Percentiles rank a stretch among this genome's conserved stretches.
These are phyloP conservation scores for Alternaria sp. DNA, from an alignment of 2,329 filamentous ascomycete genomes.

Conservation along the genomic window DNA sequence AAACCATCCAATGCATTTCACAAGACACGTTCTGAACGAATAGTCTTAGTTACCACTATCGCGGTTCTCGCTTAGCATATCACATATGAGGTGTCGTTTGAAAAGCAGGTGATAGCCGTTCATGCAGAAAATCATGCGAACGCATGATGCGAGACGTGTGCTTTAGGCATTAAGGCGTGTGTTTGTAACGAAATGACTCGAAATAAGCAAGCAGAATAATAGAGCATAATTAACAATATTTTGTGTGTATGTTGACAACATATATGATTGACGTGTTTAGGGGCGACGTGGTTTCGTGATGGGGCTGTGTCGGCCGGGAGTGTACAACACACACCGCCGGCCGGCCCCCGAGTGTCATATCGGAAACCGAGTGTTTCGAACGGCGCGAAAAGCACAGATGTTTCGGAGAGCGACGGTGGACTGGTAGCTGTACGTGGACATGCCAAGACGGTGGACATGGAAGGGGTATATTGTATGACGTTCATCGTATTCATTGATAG, in stretches of 20 bases:
- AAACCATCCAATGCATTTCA: background rate
- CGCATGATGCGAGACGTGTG: background rate
- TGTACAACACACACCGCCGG: constrained; percentile 2
- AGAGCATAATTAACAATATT: constrained; percentile 12
- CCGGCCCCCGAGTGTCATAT: background rate
- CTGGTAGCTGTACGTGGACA: background rate
- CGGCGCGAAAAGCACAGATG: background rate
- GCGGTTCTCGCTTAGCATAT: background rate
- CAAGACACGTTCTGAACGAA: background rate
- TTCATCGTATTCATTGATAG: constrained; percentile 16
- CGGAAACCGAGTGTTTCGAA: constrained; percentile 1
- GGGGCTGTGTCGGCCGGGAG: constrained; percentile 1
- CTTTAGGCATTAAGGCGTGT: background rate
- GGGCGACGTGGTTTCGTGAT: constrained; percentile 3
- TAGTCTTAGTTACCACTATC: background rate
- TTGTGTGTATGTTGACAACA: background rate
- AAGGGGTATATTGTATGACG: constrained; percentile 1
- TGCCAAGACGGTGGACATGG: background rate
- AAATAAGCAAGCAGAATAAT: background rate
- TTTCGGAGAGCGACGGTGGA: background rate
- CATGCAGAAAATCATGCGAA: background rate
- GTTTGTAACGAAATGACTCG: background rate
- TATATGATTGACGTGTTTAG: background rate
- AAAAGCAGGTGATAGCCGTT: background rate
- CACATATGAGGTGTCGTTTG: background rate